Conservation (phyloP, 352 stramenopile genomes). For the Pythium folliculosum region DNA sequence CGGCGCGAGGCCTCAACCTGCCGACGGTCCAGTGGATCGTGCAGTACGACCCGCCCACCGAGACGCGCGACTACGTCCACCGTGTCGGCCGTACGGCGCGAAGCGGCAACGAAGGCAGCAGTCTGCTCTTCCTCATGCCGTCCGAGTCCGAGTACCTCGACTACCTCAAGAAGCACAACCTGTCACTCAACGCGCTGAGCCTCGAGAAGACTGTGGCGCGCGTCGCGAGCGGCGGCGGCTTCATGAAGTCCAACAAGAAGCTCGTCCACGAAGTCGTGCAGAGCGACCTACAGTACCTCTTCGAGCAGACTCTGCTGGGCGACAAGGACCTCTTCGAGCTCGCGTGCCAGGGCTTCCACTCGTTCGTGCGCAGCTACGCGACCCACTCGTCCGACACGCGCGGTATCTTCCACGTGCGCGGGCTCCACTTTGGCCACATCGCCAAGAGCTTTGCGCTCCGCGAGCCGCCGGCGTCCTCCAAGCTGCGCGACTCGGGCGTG, state of each 20-base stretch:
- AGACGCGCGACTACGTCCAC: slow-evolving; percentile 99
- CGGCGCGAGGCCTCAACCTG: slow-evolving; percentile 97
- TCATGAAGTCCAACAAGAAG: slow-evolving; percentile 73
- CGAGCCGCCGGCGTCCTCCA: slow-evolving; percentile 77
- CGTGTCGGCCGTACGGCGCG: slow-evolving; percentile 98
- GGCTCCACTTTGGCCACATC: slow-evolving; percentile 93
- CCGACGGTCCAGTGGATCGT: slow-evolving; percentile 96
- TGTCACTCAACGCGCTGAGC: slow-evolving; percentile 83
- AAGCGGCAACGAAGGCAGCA: slow-evolving; percentile 96
- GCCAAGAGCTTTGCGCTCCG: slow-evolving; percentile 92
- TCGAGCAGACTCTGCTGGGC: slow-evolving; percentile 78
- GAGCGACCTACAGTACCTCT: slow-evolving; percentile 82
- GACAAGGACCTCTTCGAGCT: slow-evolving; percentile 85
- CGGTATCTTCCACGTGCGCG: slow-evolving; percentile 92
- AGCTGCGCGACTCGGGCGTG: slow-evolving; percentile 72
- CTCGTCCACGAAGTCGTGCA: slow-evolving; percentile 79
- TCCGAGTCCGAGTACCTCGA: slow-evolving; percentile 95
- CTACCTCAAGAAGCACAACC: slow-evolving; percentile 86
- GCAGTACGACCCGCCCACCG: slow-evolving; percentile 98
- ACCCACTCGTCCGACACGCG: slow-evolving; percentile 90
- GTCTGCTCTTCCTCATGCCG: slow-evolving; percentile 96
- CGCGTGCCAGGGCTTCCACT: slow-evolving; percentile 90
- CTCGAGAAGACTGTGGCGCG: slow-evolving; percentile 83
- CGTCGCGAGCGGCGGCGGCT: slow-evolving; percentile 59
- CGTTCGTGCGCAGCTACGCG: slow-evolving; percentile 92